phyloP scores from a whole-genome alignment of 2,329 filamentous ascomycete species.

The Epichloe glyceriae region DNA sequence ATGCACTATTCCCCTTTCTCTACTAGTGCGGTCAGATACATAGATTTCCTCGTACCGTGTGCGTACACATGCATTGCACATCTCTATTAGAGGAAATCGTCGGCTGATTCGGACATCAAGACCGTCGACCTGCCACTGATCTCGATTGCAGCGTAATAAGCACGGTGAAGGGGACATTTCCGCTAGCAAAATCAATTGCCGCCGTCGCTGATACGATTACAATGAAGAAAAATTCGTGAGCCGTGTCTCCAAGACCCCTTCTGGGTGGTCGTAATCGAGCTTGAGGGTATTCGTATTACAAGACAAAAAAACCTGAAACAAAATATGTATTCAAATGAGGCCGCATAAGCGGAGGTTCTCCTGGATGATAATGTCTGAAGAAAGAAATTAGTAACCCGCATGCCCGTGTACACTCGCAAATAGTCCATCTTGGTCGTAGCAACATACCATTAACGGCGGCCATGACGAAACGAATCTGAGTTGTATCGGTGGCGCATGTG shows the following conservation, averaged over 20 bases:
- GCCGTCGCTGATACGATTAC: conserved; percentile 17
- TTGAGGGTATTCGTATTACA: conserved; percentile 29
- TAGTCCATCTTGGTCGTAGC: neutral
- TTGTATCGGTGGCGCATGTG: conserved; percentile 96
- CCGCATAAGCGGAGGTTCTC: conserved; percentile 96
- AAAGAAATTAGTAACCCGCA: conserved; percentile 26
- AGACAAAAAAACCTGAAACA: conserved; percentile 17
- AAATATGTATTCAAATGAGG: conserved; percentile 60
- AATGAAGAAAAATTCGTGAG: conserved; percentile 22
- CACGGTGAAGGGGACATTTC: neutral
- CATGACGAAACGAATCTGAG: conserved; percentile 99
- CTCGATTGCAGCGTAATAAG: neutral
- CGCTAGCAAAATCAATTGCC: conserved; percentile 1
- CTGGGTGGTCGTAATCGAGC: conserved; percentile 26
- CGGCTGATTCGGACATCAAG: neutral
- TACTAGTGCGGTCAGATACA: neutral
- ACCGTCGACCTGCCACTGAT: neutral
- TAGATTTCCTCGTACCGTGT: neutral
- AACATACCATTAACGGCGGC: conserved; percentile 88
- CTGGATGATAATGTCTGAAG: conserved; percentile 94
- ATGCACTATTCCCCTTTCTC: neutral
- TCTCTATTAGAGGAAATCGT: neutral
- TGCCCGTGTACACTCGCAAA: too few relatives aligned
- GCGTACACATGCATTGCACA: conserved; percentile 1
- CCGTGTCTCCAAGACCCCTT: conserved; percentile 25